A percentile compares a stretch with the other conserved stretches of the same genome.
Evolutionary conservation across 202 grass and related monocot genomes (phyloP).

Genomic region (Dendrocalamus latiflorus): DNA sequence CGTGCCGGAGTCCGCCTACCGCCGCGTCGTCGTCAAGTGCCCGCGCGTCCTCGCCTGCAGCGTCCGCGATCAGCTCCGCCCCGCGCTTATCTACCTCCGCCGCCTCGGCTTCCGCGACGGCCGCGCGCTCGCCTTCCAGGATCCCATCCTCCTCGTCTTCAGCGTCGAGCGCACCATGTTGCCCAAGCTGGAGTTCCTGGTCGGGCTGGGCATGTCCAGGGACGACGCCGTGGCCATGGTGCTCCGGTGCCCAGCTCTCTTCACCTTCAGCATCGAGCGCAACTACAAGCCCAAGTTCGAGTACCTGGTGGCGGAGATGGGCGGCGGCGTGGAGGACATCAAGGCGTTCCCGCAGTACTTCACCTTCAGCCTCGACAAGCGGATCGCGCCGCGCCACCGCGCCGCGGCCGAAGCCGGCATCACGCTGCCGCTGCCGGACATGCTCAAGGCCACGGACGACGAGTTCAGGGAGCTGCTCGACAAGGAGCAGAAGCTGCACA

Average conservation of each 20-base stretch:
- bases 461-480: slow-evolving; percentile 60
- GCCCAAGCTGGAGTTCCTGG: slow-evolving; percentile 61
- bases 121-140: slow-evolving; percentile 44
- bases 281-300: slow-evolving; percentile 76
- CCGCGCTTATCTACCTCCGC: slow-evolving; percentile 63
- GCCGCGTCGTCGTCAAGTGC: slow-evolving; percentile 59
- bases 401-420: slow-evolving; percentile 44
- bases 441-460: slow-evolving; percentile 67
- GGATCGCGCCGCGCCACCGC: slow-evolving; percentile 61
- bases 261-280: slow-evolving; percentile 69
- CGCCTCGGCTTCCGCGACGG: slow-evolving; percentile 59
- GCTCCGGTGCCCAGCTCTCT: slow-evolving; percentile 49
- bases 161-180: slow-evolving; percentile 61
- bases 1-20: slow-evolving; percentile 34
- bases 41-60: slow-evolving; percentile 51
- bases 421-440: slow-evolving; percentile 47
- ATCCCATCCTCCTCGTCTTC: slow-evolving; percentile 69
- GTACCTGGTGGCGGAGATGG: slow-evolving; percentile 52
- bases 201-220: slow-evolving; percentile 37
- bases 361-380: slow-evolving; percentile 66
- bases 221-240: slow-evolving; percentile 54
- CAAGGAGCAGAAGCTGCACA: neutral
- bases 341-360: slow-evolving; percentile 90
- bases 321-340: slow-evolving; percentile 58
- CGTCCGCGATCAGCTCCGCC: slow-evolving; percentile 70